Conservation (phyloP, 495 filamentous ascomycete species). For the Coniosporium apollinis region DNA sequence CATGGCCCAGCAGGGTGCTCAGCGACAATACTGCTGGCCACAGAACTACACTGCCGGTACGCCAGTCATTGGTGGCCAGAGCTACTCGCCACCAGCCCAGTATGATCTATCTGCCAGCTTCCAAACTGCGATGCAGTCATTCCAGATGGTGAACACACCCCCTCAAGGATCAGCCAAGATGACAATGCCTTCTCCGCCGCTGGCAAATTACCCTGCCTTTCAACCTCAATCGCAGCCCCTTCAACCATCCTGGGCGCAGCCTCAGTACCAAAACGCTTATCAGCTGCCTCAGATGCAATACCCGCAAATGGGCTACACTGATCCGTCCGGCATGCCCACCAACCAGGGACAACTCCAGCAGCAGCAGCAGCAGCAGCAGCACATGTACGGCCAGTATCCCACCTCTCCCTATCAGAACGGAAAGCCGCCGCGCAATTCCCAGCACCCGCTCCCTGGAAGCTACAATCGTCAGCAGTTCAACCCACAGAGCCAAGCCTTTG, state of each 20-base stretch:
- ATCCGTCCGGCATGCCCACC: no score
- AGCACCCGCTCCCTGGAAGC: conserved; percentile 66
- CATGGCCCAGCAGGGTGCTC: conserved; percentile 11
- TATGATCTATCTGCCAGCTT: conserved; percentile 21
- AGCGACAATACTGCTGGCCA: conserved; percentile 9
- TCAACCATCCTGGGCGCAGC: conserved; percentile 15
- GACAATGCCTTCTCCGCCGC: no score
- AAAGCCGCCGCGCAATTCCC: conserved; percentile 35
- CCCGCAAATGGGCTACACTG: conserved; percentile 21
- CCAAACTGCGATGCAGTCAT: conserved; percentile 21
- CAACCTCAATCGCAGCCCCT: conserved; percentile 11
- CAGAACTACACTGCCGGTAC: background rate
- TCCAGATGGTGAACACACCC: conserved; percentile 10
- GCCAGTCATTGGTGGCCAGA: conserved; percentile 1
- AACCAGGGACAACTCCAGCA: no score
- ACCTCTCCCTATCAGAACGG: conserved; percentile 47
- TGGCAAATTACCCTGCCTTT: conserved; percentile 11
- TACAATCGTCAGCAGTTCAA: conserved; percentile 78
- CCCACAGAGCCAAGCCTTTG: conserved; percentile 78
- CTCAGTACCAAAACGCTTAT: conserved; percentile 9
- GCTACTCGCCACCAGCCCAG: conserved; percentile 1
- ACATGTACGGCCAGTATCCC: conserved; percentile 63
- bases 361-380: conserved; percentile 37
- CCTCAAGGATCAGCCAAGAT: conserved; percentile 14
- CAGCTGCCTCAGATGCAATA: conserved; percentile 9